Percentiles rank a stretch among this genome's conserved stretches.
Conservation (phyloP, 1,284 basidiomycete genomes). For the Austroboletus niveus region DNA sequence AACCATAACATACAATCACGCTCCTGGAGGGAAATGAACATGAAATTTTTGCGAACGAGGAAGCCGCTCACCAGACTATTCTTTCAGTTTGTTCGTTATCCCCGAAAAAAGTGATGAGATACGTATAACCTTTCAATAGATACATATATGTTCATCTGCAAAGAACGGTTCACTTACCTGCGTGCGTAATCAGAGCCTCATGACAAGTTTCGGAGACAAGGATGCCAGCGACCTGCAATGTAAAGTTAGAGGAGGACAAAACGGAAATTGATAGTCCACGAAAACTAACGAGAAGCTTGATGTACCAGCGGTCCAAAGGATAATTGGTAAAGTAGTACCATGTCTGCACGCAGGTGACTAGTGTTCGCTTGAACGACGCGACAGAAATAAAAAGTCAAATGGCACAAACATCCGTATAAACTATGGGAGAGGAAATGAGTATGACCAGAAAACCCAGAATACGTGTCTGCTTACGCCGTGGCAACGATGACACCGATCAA, state of each 20-base stretch:
- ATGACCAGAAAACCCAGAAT: not conserved
- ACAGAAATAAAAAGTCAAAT: not conserved
- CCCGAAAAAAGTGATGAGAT: conserved; percentile 1
- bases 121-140: not conserved
- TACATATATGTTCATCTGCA: not conserved
- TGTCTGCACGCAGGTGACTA: conserved; percentile 59
- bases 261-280: not conserved
- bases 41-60: no score
- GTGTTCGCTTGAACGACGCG: not conserved
- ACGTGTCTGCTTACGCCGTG: conserved; percentile 36
- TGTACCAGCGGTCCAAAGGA: conserved; percentile 47
- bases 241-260: not conserved
- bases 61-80: conserved; percentile 44
- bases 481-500: conserved; percentile 50
- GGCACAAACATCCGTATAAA: conserved; percentile 49
- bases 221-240: not conserved
- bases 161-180: not conserved
- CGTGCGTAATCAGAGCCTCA: not conserved
- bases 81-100: not conserved
- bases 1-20: conserved; percentile 39
- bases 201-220: not conserved
- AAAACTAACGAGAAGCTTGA: conserved; percentile 42
- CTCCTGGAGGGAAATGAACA: conserved; percentile 37
- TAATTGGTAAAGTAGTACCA: conserved; percentile 56
- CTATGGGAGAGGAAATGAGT: conserved; percentile 28